Evolutionary conservation across 108 stramenopile genomes (phyloP).

Genomic region (Mayamaea pseudoterrestris): DNA sequence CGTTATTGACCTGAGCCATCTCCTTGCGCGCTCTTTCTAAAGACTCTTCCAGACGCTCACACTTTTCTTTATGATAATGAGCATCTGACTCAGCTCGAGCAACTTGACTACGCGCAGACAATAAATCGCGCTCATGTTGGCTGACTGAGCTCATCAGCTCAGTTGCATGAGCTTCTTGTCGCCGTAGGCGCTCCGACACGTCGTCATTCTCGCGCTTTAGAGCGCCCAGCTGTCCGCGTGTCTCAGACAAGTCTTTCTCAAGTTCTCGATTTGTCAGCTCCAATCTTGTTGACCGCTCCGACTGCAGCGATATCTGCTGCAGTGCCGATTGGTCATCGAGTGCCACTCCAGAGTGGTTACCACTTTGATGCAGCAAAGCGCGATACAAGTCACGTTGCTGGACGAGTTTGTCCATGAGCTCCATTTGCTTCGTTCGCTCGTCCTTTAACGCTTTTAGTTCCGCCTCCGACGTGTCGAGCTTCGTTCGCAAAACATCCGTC

Average conservation of each 20-base stretch:
- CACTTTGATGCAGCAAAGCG: conserved; percentile 51
- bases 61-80: conserved; percentile 43
- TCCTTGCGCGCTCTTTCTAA: conserved; percentile 40
- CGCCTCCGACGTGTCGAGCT: conserved; percentile 34
- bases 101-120: conserved; percentile 32
- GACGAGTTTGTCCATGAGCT: conserved; percentile 60
- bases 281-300: conserved; percentile 31
- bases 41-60: conserved; percentile 37
- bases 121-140: conserved; percentile 33
- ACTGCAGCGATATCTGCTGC: conserved; percentile 27
- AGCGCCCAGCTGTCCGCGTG: conserved; percentile 27
- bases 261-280: conserved; percentile 36
- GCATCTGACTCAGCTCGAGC: conserved; percentile 54
- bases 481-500: conserved; percentile 24
- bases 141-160: conserved; percentile 51
- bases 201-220: conserved; percentile 38
- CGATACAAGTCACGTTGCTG: conserved; percentile 83
- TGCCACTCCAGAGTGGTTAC: conserved; percentile 13
- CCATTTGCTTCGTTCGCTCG: conserved; percentile 60
- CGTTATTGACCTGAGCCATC: conserved; percentile 16
- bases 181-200: conserved; percentile 40
- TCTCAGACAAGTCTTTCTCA: conserved; percentile 34
- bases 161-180: conserved; percentile 40
- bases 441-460: conserved; percentile 47
- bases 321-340: conserved; percentile 20